Percentiles rank a stretch among this genome's conserved stretches.
Conservation (phyloP, 164 flowering plant species). For the Berberis thunbergii region DNA sequence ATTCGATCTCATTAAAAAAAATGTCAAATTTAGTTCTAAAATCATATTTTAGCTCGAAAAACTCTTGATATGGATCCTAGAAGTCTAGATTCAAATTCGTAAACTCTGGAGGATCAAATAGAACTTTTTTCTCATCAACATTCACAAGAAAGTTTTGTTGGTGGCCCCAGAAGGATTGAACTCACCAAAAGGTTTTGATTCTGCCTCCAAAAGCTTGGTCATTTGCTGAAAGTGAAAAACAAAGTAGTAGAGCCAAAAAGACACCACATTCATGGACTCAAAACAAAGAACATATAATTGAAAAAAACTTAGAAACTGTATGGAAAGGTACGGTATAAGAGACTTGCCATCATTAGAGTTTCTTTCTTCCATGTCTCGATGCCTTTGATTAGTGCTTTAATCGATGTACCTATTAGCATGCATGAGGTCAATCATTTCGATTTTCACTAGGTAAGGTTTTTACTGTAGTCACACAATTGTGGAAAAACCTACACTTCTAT, state of each 20-base stretch:
- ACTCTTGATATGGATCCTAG: too few species aligned
- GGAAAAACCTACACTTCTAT: too few species aligned
- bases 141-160: too few species aligned
- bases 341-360: constrained; percentile 43
- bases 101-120: too few species aligned
- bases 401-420: constrained; percentile 50
- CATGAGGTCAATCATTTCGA: background rate
- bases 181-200: constrained; percentile 4
- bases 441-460: too few species aligned
- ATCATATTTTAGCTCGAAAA: too few species aligned
- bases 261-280: background rate
- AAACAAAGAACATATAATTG: background rate
- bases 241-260: constrained; percentile 1
- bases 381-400: constrained; percentile 65
- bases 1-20: too few species aligned
- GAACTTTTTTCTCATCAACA: too few species aligned
- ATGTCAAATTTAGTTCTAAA: too few species aligned
- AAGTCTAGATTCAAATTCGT: too few species aligned
- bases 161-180: background rate
- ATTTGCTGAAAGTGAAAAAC: constrained; percentile 64
- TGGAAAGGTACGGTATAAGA: background rate
- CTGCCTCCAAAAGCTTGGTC: constrained; percentile 30
- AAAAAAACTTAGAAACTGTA: background rate
- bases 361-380: constrained; percentile 77
- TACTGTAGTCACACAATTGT: too few species aligned